phyloP scores from a whole-genome alignment of 257 asterid genomes.

The Datura wrightii region DNA sequence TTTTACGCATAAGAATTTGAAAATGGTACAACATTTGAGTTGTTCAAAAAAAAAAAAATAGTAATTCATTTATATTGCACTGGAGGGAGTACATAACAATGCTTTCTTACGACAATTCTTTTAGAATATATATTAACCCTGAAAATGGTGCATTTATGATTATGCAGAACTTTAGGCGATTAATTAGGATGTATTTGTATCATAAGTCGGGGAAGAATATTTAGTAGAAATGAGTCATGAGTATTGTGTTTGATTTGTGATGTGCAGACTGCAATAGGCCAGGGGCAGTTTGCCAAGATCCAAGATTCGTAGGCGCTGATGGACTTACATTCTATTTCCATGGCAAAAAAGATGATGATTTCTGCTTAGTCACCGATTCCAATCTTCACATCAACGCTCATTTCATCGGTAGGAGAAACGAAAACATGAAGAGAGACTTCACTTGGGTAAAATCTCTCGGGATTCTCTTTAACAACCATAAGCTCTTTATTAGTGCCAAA shows the following conservation, averaged over 20 bases:
- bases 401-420: constrained; percentile 71
- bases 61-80: too few relatives aligned
- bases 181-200: background rate
- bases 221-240: too few relatives aligned
- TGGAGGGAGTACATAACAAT: too few relatives aligned
- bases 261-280: constrained; percentile 71
- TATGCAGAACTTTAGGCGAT: background rate
- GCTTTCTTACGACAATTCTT: too few relatives aligned
- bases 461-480: constrained; percentile 67
- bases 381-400: constrained; percentile 87
- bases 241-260: background rate
- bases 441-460: constrained; percentile 95
- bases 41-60: too few relatives aligned
- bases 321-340: constrained; percentile 92
- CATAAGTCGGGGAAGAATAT: background rate
- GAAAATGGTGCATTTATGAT: background rate
- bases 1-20: too few relatives aligned
- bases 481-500: constrained; percentile 60
- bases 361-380: constrained; percentile 75
- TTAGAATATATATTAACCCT: background rate
- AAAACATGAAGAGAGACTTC: constrained; percentile 77
- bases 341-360: constrained; percentile 66
- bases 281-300: constrained; percentile 92
- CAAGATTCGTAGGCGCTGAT: constrained; percentile 79
- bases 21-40: too few relatives aligned